These are phyloP conservation scores for Edaphochlamys debaryana DNA, from an alignment of 139 green algal species.

Conservation along the genomic window DNA sequence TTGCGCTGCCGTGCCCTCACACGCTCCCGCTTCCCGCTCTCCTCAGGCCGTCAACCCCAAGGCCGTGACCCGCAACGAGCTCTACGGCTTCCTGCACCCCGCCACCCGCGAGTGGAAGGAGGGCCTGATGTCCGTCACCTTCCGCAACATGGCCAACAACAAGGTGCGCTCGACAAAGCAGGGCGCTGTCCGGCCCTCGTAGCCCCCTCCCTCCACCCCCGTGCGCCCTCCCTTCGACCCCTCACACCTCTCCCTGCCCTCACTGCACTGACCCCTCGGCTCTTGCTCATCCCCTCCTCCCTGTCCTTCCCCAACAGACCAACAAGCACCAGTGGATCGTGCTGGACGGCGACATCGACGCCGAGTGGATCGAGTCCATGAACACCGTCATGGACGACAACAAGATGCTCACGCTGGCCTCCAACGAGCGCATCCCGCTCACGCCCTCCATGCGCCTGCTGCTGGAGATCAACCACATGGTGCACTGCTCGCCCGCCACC, in stretches of 20 bases:
- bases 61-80: slow-evolving; percentile 92
- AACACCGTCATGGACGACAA: slow-evolving; percentile 90
- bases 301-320: too few relatives aligned
- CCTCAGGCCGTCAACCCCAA: slow-evolving; percentile 91
- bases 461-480: slow-evolving; percentile 87
- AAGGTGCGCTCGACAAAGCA: too few relatives aligned
- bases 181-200: too few relatives aligned
- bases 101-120: slow-evolving; percentile 93
- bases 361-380: slow-evolving; percentile 93
- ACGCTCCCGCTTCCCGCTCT: too few relatives aligned
- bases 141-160: slow-evolving; percentile 90
- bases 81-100: slow-evolving; percentile 81
- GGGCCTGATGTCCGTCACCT: slow-evolving; percentile 89
- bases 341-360: slow-evolving; percentile 95
- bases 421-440: slow-evolving; percentile 94
- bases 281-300: too few relatives aligned
- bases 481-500: slow-evolving; percentile 92
- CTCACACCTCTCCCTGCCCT: too few relatives aligned
- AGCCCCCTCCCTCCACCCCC: too few relatives aligned
- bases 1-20: too few relatives aligned
- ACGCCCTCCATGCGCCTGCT: slow-evolving; percentile 89
- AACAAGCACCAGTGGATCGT: slow-evolving; percentile 97
- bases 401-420: slow-evolving; percentile 92
- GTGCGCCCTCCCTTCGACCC: too few relatives aligned
- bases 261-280: too few relatives aligned